These are phyloP conservation scores for Mycena albidolilacea DNA, from an alignment of 768 basidiomycete genomes.

Conservation along the genomic window DNA sequence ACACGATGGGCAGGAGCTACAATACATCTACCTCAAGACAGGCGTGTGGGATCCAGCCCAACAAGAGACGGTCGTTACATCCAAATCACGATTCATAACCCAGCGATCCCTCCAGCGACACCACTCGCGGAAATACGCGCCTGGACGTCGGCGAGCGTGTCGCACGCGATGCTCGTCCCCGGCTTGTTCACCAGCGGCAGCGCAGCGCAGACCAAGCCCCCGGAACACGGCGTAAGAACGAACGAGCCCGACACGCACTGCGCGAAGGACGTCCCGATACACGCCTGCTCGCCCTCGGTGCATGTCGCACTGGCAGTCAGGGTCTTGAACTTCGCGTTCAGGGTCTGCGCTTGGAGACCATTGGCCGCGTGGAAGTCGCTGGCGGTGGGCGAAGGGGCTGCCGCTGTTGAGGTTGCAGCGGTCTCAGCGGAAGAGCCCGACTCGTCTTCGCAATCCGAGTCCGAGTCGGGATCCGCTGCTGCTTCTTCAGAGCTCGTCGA, in stretches of 20 bases:
- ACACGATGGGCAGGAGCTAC: not conserved
- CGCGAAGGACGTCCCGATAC: constrained; percentile 60
- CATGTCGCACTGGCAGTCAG: constrained; percentile 57
- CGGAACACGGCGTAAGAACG: constrained; percentile 47
- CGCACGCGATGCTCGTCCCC: constrained; percentile 61
- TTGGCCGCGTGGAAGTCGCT: constrained; percentile 51
- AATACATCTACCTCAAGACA: constrained; percentile 9
- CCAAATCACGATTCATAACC: not conserved
- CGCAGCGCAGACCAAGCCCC: constrained; percentile 53
- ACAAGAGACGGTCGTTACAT: not conserved
- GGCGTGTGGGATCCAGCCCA: constrained; percentile 4
- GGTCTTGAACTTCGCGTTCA: constrained; percentile 57
- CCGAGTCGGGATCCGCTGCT: constrained; percentile 38
- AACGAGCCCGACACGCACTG: constrained; percentile 64
- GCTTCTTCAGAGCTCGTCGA: constrained; percentile 42
- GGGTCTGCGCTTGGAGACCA: constrained; percentile 54
- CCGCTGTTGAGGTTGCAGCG: not conserved
- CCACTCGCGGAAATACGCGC: constrained; percentile 49
- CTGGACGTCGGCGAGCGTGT: constrained; percentile 52
- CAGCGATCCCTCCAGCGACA: constrained; percentile 23
- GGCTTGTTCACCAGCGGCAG: constrained; percentile 59
- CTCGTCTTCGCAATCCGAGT: constrained; percentile 51
- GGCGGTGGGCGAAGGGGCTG: constrained; percentile 43
- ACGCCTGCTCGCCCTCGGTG: constrained; percentile 60
- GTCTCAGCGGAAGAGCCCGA: constrained; percentile 47